Evolutionary conservation across 495 filamentous ascomycete species (phyloP).

Genomic region (Penicillium daleae): DNA sequence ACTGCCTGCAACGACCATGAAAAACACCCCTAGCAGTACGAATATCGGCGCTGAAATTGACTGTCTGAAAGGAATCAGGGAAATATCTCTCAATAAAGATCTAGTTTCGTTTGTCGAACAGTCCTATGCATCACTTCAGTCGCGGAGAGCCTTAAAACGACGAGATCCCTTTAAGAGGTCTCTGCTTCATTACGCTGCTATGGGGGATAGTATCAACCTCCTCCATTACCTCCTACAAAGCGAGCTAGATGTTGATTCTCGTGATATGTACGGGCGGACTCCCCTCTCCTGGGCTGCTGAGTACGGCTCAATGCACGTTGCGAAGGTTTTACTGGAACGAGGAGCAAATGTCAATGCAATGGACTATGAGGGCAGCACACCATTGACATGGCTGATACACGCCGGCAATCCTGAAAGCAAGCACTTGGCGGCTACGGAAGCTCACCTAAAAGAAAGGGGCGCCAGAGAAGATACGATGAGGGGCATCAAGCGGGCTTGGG

Average conservation of each 20-base stretch:
- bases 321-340: background rate
- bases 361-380: background rate
- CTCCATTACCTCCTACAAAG: background rate
- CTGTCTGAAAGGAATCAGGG: too few relatives aligned
- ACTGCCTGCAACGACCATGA: too few relatives aligned
- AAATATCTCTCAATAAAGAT: too few relatives aligned
- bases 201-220: background rate
- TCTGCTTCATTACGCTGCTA: too few relatives aligned
- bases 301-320: background rate
- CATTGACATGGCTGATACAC: background rate
- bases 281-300: background rate
- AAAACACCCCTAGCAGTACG: too few relatives aligned
- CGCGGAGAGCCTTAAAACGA: too few relatives aligned
- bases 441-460: background rate
- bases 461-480: background rate
- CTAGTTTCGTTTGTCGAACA: too few relatives aligned
- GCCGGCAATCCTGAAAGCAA: background rate
- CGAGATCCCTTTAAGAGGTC: too few relatives aligned
- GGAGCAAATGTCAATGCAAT: slow-evolving; percentile 3
- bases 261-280: too few relatives aligned
- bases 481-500: background rate
- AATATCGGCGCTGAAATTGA: too few relatives aligned
- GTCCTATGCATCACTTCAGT: too few relatives aligned
- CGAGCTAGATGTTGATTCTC: background rate
- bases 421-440: background rate